These are phyloP conservation scores for Colletotrichum filicis DNA, from an alignment of 2,329 filamentous ascomycete genomes.

Conservation along the genomic window DNA sequence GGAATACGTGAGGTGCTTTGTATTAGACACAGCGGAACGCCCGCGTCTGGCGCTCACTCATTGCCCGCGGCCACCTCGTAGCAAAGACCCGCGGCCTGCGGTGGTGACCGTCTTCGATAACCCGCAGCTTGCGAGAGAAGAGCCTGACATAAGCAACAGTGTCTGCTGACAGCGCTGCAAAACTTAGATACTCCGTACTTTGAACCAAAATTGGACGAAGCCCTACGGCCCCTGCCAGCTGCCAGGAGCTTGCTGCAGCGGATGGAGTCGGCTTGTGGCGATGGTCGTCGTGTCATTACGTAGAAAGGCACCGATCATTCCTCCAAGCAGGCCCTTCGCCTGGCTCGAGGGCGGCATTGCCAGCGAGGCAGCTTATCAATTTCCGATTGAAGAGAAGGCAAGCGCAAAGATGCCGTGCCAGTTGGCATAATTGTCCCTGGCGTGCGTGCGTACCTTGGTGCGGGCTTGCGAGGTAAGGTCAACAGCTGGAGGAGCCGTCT, in stretches of 20 bases:
- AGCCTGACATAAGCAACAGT: slow-evolving; percentile 16
- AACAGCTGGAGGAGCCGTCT: neutral
- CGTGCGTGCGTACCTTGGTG: no score
- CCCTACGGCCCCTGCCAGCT: slow-evolving; percentile 8
- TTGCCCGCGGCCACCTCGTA: slow-evolving; percentile 15
- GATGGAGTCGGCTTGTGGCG: slow-evolving; percentile 31
- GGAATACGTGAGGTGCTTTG: neutral
- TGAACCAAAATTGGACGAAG: neutral
- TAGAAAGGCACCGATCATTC: slow-evolving; percentile 25
- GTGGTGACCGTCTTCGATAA: neutral
- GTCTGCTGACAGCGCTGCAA: neutral
- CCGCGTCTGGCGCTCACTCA: neutral
- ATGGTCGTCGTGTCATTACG: slow-evolving; percentile 32
- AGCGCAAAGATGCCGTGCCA: neutral
- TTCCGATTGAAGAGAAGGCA: slow-evolving; percentile 17
- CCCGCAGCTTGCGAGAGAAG: no score
- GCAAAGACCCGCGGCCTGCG: slow-evolving; percentile 14
- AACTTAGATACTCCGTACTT: no score
- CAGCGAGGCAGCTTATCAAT: slow-evolving; percentile 24
- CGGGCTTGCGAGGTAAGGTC: no score
- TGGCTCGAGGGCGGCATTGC: slow-evolving; percentile 6
- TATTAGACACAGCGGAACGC: neutral
- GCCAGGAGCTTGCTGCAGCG: neutral
- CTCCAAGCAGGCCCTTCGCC: neutral
- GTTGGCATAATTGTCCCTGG: slow-evolving; percentile 3